Conservation (phyloP, 176 grass and related monocot species). For the Musa schizocarpa region DNA sequence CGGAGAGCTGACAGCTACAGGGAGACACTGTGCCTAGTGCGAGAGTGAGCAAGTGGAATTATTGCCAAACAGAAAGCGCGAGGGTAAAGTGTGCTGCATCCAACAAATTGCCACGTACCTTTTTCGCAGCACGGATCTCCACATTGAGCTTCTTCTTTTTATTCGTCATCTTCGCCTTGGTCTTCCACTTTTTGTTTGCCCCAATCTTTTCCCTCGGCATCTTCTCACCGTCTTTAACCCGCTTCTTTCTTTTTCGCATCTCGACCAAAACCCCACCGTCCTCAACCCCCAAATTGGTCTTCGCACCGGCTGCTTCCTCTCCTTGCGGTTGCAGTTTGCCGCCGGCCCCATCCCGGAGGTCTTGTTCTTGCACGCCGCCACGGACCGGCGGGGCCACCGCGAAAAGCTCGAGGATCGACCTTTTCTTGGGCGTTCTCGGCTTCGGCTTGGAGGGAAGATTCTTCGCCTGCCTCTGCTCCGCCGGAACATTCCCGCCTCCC, state of each 20-base stretch:
- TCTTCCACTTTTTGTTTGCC: background rate
- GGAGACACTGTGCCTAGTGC: background rate
- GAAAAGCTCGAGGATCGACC: conserved; percentile 51
- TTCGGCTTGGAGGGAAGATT: conserved; percentile 9
- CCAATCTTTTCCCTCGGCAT: conserved; percentile 7
- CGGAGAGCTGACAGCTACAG: conserved; percentile 7
- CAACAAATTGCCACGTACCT: conserved; percentile 2
- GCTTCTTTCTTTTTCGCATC: background rate
- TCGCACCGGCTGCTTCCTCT: background rate
- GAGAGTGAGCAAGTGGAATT: conserved; percentile 5
- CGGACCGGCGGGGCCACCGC: conserved; percentile 28
- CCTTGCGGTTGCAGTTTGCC: background rate
- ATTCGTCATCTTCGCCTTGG: conserved; percentile 8
- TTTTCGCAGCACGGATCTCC: conserved; percentile 15
- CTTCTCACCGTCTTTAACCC: background rate
- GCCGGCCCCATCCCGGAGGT: background rate
- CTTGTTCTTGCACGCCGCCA: background rate
- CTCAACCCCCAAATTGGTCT: background rate
- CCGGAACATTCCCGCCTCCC: background rate
- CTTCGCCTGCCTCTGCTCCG: background rate
- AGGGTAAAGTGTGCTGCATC: background rate
- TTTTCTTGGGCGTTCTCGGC: conserved; percentile 42
- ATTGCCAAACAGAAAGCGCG: background rate
- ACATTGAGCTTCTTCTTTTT: conserved; percentile 8
- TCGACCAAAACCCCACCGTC: background rate